phyloP scores from a whole-genome alignment of 2,329 filamentous ascomycete species.

The Stenocarpella maydis region DNA sequence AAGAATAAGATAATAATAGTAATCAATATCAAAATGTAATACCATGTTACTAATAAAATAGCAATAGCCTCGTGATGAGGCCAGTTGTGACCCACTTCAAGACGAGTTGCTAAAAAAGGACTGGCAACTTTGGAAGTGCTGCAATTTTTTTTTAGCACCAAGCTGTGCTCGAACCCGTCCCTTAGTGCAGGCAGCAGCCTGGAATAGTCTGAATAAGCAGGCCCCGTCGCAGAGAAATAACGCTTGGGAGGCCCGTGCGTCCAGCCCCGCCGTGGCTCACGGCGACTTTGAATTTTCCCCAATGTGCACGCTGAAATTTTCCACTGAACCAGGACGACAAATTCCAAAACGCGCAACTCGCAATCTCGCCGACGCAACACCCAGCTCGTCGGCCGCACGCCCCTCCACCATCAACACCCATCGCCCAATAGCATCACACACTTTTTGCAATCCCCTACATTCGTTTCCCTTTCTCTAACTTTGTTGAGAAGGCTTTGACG shows the following conservation, averaged over 20 bases:
- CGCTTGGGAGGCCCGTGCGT: background rate
- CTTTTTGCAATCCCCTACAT: constrained; percentile 8
- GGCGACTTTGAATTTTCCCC: constrained; percentile 14
- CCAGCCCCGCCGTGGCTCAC: constrained; percentile 1
- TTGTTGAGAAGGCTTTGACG: background rate
- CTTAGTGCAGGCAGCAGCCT: background rate
- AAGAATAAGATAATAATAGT: no score
- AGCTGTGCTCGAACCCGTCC: constrained; percentile 4
- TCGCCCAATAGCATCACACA: constrained; percentile 34
- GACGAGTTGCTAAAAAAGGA: no score
- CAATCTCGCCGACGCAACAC: constrained; percentile 6
- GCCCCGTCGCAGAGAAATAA: background rate
- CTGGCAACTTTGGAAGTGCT: no score
- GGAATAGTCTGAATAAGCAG: background rate
- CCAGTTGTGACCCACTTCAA: no score
- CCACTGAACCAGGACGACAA: constrained; percentile 33
- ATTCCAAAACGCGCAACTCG: background rate
- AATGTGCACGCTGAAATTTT: constrained; percentile 30
- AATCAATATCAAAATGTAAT: no score
- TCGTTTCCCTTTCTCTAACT: background rate
- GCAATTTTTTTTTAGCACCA: constrained; percentile 1
- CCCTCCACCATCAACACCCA: constrained; percentile 20
- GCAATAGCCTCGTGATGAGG: no score
- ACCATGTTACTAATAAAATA: no score
- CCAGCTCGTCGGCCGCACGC: constrained; percentile 16